phyloP scores from a whole-genome alignment of 768 basidiomycete species.

The Leucosporidium yakuticum region DNA sequence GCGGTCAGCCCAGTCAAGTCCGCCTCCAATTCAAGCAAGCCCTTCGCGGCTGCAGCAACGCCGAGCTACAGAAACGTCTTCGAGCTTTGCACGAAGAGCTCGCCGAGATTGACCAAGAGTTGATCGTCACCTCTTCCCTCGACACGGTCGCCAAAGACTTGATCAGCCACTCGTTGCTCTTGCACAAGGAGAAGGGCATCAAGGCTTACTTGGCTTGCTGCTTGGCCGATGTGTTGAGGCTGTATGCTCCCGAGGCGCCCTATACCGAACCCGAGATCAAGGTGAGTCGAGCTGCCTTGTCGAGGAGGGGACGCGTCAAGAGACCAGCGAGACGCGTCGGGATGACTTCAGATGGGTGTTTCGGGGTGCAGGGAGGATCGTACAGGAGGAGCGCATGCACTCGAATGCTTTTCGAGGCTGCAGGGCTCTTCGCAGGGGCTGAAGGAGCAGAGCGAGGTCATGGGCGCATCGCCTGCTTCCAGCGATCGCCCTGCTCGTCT shows the following conservation, averaged over 20 bases:
- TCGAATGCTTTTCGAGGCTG: too few relatives aligned
- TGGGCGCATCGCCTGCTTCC: too few relatives aligned
- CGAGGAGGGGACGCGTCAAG: too few relatives aligned
- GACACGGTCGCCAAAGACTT: slow-evolving; percentile 67
- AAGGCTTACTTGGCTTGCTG: slow-evolving; percentile 93
- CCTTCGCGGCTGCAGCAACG: slow-evolving; percentile 5
- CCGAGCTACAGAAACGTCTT: slow-evolving; percentile 21
- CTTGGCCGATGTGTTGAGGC: slow-evolving; percentile 82
- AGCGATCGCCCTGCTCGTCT: too few relatives aligned
- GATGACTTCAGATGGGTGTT: too few relatives aligned
- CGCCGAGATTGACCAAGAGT: slow-evolving; percentile 78
- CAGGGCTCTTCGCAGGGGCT: too few relatives aligned
- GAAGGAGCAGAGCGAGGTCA: too few relatives aligned
- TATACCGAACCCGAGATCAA: slow-evolving; percentile 76
- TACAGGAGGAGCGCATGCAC: too few relatives aligned
- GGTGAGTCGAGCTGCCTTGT: slow-evolving; percentile 37
- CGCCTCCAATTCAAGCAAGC: slow-evolving; percentile 11
- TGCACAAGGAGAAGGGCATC: slow-evolving; percentile 92
- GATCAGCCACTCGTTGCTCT: slow-evolving; percentile 67
- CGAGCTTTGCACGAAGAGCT: slow-evolving; percentile 50
- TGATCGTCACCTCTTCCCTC: slow-evolving; percentile 68
- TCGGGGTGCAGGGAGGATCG: too few relatives aligned
- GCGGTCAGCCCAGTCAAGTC: not conserved
- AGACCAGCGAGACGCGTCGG: too few relatives aligned
- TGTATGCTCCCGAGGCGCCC: slow-evolving; percentile 95